phyloP scores from a whole-genome alignment of 768 basidiomycete species.

The Trametes cubensis region DNA sequence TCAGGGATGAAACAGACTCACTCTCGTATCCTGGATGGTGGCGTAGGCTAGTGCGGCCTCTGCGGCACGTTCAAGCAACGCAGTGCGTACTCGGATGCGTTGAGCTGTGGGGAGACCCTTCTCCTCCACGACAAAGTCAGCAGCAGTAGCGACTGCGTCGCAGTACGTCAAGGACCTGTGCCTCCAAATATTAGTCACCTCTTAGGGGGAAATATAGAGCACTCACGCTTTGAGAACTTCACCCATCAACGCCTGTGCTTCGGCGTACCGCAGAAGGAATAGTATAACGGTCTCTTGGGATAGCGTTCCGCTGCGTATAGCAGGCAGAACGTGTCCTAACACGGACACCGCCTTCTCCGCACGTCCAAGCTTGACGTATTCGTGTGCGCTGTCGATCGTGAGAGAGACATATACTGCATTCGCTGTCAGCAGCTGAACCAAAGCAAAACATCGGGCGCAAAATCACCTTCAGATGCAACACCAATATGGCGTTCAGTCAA shows the following conservation, averaged over 20 bases:
- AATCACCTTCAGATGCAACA: constrained; percentile 26
- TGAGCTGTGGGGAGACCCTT: constrained; percentile 53
- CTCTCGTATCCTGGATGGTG: constrained; percentile 68
- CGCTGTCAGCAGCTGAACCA: background rate
- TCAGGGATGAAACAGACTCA: constrained; percentile 34
- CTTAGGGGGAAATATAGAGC: no score
- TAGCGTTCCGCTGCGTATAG: constrained; percentile 46
- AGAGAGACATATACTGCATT: constrained; percentile 63
- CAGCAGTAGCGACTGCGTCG: constrained; percentile 58
- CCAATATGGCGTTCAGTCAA: constrained; percentile 55
- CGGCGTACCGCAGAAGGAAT: constrained; percentile 67
- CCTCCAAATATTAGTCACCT: background rate
- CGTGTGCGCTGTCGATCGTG: constrained; percentile 70
- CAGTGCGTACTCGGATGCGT: constrained; percentile 61
- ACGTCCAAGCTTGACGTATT: constrained; percentile 81
- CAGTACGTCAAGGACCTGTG: constrained; percentile 54
- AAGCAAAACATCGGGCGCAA: background rate
- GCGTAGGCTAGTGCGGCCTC: constrained; percentile 72
- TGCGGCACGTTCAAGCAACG: constrained; percentile 67
- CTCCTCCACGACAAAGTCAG: constrained; percentile 44
- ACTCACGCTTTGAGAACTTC: constrained; percentile 62
- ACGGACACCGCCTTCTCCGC: constrained; percentile 63
- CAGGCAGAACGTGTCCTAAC: constrained; percentile 57
- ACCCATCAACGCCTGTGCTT: constrained; percentile 62
- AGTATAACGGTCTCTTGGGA: constrained; percentile 56